Percentiles rank a stretch among this genome's conserved stretches.
Evolutionary conservation across 805 yeast species (phyloP).

Genomic region (Pichia ethanolica): DNA sequence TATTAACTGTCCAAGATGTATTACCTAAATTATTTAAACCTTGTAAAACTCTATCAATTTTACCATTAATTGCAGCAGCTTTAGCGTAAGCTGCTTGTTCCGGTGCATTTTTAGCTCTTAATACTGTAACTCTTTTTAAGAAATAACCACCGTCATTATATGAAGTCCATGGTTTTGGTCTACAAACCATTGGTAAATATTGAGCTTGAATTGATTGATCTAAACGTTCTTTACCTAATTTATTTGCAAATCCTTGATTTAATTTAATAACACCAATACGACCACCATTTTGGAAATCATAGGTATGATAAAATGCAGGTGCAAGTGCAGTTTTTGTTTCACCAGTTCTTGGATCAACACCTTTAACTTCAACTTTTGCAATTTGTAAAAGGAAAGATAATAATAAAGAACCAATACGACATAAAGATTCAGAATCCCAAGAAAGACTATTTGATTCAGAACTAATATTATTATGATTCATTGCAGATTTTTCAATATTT

Average conservation of each 20-base stretch:
- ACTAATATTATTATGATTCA: constrained; percentile 8
- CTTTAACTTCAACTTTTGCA: constrained; percentile 74
- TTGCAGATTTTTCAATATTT: constrained; percentile 19
- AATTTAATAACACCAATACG: constrained; percentile 75
- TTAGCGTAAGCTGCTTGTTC: constrained; percentile 85
- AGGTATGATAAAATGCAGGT: constrained; percentile 87
- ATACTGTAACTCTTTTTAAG: constrained; percentile 52
- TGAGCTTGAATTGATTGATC: constrained; percentile 70
- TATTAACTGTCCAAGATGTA: constrained; percentile 91
- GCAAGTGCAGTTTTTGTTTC: constrained; percentile 59
- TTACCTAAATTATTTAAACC: constrained; percentile 83
- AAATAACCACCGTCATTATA: constrained; percentile 83
- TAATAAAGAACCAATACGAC: constrained; percentile 77
- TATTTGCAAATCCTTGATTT: constrained; percentile 60
- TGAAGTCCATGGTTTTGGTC: constrained; percentile 83
- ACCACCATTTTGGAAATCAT: constrained; percentile 72
- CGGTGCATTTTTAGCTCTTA: constrained; percentile 76
- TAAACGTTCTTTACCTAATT: constrained; percentile 58
- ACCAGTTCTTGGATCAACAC: constrained; percentile 74
- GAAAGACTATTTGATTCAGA: constrained; percentile 10
- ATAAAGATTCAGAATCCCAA: constrained; percentile 32
- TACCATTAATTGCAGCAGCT: constrained; percentile 69
- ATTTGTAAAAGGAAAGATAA: constrained; percentile 69
- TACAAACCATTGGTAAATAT: constrained; percentile 82
- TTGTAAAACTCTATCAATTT: constrained; percentile 57